Evolutionary conservation across 495 filamentous ascomycete genomes (phyloP), one percentile per base, ranked within the genome.

Genomic region (Penicillium cataractarum): DNA sequence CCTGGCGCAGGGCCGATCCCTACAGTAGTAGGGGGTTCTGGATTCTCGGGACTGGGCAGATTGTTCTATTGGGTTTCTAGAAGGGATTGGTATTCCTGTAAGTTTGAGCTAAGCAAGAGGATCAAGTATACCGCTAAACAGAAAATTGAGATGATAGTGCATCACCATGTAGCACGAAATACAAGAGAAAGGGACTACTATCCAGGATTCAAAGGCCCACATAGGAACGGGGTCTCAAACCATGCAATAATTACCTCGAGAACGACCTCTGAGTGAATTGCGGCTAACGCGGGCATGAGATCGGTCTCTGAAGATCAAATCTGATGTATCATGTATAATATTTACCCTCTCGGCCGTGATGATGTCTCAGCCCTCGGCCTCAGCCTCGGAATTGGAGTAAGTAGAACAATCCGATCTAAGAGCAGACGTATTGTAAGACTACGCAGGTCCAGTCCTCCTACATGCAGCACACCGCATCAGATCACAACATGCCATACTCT

Each of bases 41-140:
- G n/a, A n/a, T n/a, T n/a, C n/a, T n/a, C n/a, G n/a, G n/a, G n/a
- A n/a, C n/a, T n/a, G n/a, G n/a, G n/a, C n/a, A n/a, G n/a, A n/a
- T n/a, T n/a, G n/a, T 55, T 55, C 48, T 27, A 29, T 40, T 50
- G 40, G 5, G 15, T 17, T 64, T 59, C 64, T 66, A 32, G 64
- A 61, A 69, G 7, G n/a, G 40, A 22, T 62, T 27, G 55, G 51
- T 53, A n/a, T 57, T 63, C 19, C 48, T 40, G n/a, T 46, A 26
- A 55, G n/a, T 55, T 53, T 55, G 58, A 60, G 33, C 55, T 21
- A 19, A 21, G 55, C 10, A 27, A 3, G 29, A 7, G 29, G 29
- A 31, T 7, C 29, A 3, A 3, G 7, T 31, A 31, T 31, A n/a
- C n/a, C n/a, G n/a, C n/a, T n/a, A n/a, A n/a, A 31, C 29, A 31